Evolutionary conservation across 2,329 filamentous ascomycete genomes (phyloP).

Genomic region (Sphaerulina vaccinii): DNA sequence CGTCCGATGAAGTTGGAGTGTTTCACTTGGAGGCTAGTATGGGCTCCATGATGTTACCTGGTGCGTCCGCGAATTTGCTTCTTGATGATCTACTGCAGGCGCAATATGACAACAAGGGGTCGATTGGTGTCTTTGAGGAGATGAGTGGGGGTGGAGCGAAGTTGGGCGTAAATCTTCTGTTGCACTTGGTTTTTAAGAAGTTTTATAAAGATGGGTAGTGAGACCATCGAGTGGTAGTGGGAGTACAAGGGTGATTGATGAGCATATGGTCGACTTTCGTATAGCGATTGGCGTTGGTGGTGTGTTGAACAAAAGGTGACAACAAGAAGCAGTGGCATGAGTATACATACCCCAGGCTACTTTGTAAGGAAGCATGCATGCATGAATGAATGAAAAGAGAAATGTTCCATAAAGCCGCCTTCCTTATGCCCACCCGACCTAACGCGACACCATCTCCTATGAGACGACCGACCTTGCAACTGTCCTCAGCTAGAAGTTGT

Average conservation of each 20-base stretch:
- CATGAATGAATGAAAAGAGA: background rate
- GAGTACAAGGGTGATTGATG: background rate
- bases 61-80: constrained; percentile 81
- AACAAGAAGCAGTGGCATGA: background rate
- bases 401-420: background rate
- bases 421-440: no score
- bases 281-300: constrained; percentile 10
- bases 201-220: constrained; percentile 65
- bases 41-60: constrained; percentile 93
- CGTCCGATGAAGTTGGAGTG: constrained; percentile 80
- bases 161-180: constrained; percentile 92
- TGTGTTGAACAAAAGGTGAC: background rate
- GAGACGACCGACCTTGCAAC: no score
- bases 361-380: background rate
- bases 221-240: background rate
- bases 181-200: constrained; percentile 98
- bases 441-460: no score
- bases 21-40: constrained; percentile 90
- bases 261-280: constrained; percentile 1
- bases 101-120: constrained; percentile 95
- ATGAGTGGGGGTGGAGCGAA: constrained; percentile 54
- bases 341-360: background rate
- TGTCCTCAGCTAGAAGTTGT: no score
- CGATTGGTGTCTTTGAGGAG: constrained; percentile 88
- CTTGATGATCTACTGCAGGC: constrained; percentile 93